phyloP scores from a whole-genome alignment of 2,329 filamentous ascomycete genomes.

The Elsinoe fawcettii region DNA sequence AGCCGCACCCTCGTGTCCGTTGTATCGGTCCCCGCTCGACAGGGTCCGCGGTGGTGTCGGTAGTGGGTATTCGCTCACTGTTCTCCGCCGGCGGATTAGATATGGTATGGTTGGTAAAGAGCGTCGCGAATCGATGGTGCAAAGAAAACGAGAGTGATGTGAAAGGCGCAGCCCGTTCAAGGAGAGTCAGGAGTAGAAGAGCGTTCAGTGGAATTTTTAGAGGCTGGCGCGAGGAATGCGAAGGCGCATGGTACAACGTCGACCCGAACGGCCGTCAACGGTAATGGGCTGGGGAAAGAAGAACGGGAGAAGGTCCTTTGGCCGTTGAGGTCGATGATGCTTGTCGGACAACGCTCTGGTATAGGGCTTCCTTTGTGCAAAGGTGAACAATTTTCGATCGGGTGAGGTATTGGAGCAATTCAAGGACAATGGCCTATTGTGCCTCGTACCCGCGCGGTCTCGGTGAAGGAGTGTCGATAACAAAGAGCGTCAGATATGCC shows the following conservation, averaged over 20 bases:
- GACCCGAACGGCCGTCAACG: constrained; percentile 3
- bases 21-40: background rate
- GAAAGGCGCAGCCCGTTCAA: constrained; percentile 3
- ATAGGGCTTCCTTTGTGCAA: background rate
- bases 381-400: background rate
- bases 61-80: background rate
- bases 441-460: background rate
- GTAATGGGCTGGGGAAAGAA: constrained; percentile 5
- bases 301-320: background rate
- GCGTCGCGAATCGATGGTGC: background rate
- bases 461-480: constrained; percentile 9
- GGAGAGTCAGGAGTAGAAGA: constrained; percentile 1
- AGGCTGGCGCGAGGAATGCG: constrained; percentile 13
- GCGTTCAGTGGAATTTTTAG: constrained; percentile 4
- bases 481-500: constrained; percentile 13
- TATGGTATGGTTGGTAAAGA: background rate
- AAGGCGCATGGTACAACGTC: constrained; percentile 12
- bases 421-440: background rate
- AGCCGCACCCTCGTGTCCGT: background rate
- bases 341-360: background rate
- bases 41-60: background rate
- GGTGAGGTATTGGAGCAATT: background rate
- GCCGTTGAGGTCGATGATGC: constrained; percentile 3
- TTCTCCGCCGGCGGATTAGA: background rate
- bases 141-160: background rate